Evolutionary conservation across 345 rosid genomes (phyloP).

Genomic region (Noccaea caerulescens): DNA sequence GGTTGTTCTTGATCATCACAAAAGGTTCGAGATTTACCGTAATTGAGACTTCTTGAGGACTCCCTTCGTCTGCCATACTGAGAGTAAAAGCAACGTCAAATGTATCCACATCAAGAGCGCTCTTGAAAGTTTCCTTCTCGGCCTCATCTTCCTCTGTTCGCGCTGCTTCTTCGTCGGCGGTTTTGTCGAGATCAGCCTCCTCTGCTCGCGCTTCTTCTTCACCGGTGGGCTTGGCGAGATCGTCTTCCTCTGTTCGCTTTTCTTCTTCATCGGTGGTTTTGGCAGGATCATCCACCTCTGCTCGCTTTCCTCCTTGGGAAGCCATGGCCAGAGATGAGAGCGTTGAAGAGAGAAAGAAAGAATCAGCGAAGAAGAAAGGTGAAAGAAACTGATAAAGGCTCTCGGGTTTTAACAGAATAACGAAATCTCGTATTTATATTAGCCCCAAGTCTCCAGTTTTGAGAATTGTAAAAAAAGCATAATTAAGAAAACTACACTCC

Average conservation of each 20-base stretch:
- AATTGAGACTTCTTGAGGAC: not conserved
- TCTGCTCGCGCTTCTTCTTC: not conserved
- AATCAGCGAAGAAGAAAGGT: not conserved
- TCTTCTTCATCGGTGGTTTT: conserved; percentile 41
- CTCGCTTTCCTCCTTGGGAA: no score
- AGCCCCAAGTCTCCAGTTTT: not conserved
- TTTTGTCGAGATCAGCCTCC: not conserved
- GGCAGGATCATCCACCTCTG: no score
- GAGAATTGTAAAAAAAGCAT: not conserved
- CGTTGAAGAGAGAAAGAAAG: not conserved
- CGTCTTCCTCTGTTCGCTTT: conserved; percentile 5
- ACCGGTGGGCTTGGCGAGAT: not conserved
- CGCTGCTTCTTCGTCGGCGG: not conserved
- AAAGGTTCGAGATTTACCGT: not conserved
- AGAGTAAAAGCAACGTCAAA: no score
- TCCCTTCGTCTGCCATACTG: no score
- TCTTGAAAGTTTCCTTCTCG: not conserved
- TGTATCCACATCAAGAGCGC: no score
- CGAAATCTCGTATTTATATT: no score
- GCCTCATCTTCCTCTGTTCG: not conserved
- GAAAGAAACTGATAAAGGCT: not conserved
- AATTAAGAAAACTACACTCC: not conserved
- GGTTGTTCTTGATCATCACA: not conserved
- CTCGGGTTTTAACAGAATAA: not conserved
- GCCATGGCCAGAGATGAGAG: conserved; percentile 45